These are phyloP conservation scores for Colletotrichum melonis DNA, from an alignment of 2,329 filamentous ascomycete species.

Conservation along the genomic window DNA sequence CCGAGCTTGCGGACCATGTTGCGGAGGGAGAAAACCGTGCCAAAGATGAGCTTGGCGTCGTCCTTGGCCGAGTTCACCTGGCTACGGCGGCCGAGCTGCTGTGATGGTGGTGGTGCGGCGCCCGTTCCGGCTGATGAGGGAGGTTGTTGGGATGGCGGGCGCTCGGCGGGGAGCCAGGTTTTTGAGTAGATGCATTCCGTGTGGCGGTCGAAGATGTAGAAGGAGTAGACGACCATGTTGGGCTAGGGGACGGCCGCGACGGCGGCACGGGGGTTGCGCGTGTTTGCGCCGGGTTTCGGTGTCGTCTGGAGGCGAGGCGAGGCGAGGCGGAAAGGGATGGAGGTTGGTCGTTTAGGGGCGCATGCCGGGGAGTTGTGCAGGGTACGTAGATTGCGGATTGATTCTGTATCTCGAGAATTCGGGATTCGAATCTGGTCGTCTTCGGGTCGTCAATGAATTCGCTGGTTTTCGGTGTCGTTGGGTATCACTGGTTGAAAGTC, in stretches of 20 bases:
- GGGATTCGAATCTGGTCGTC: neutral
- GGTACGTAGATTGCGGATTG: neutral
- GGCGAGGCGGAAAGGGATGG: neutral
- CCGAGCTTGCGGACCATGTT: conserved; percentile 98
- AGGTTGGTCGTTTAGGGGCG: conserved; percentile 7
- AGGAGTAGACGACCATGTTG: conserved; percentile 93
- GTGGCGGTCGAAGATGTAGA: conserved; percentile 99
- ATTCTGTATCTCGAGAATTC: too few relatives aligned
- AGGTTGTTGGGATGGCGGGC: conserved; percentile 55
- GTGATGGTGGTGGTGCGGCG: conserved; percentile 31
- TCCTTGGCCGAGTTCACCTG: conserved; percentile 63
- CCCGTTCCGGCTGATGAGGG: conserved; percentile 46
- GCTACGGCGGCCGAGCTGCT: conserved; percentile 17
- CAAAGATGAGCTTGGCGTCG: conserved; percentile 97
- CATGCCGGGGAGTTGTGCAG: conserved; percentile 2
- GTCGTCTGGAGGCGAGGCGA: neutral
- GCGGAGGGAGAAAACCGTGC: conserved; percentile 93
- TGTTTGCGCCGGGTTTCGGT: conserved; percentile 1
- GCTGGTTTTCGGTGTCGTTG: neutral
- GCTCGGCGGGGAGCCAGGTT: conserved; percentile 73
- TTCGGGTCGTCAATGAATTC: neutral
- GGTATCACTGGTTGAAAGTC: conserved; percentile 12
- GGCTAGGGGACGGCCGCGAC: conserved; percentile 13
- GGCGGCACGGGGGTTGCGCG: neutral
- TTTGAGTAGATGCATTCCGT: conserved; percentile 98